Evolutionary conservation across 2,329 filamentous ascomycete genomes (phyloP).

Genomic region (Aspergillus nomiae): DNA sequence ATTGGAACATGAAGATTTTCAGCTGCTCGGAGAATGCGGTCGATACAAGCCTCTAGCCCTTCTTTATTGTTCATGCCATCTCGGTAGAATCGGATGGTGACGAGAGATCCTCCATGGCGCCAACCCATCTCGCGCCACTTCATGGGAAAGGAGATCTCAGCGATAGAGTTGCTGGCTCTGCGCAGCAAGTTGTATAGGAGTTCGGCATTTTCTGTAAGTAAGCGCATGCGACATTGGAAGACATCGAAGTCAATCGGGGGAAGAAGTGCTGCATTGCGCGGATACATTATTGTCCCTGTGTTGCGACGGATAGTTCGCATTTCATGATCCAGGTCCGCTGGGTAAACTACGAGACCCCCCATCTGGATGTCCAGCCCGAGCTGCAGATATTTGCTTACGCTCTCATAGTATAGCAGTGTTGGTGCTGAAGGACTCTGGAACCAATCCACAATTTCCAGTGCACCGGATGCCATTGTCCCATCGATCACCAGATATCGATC

Average conservation of each 20-base stretch:
- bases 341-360: neutral
- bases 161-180: neutral
- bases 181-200: neutral
- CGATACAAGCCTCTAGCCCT: neutral
- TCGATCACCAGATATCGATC: neutral
- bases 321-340: neutral
- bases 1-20: neutral
- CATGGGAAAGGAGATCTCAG: neutral
- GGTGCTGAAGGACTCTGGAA: neutral
- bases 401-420: neutral
- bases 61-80: neutral
- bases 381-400: neutral
- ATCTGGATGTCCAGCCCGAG: neutral
- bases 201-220: slow-evolving; percentile 1
- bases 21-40: neutral
- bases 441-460: neutral
- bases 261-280: neutral
- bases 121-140: neutral
- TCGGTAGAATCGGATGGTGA: neutral
- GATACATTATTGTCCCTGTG: too few relatives aligned
- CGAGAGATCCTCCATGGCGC: neutral
- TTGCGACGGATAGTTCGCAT: too few relatives aligned
- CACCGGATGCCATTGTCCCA: neutral
- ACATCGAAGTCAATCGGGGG: neutral
- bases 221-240: neutral